These are phyloP conservation scores for Rubia yunnanensis DNA, from an alignment of 257 asterid genomes.

Conservation along the genomic window DNA sequence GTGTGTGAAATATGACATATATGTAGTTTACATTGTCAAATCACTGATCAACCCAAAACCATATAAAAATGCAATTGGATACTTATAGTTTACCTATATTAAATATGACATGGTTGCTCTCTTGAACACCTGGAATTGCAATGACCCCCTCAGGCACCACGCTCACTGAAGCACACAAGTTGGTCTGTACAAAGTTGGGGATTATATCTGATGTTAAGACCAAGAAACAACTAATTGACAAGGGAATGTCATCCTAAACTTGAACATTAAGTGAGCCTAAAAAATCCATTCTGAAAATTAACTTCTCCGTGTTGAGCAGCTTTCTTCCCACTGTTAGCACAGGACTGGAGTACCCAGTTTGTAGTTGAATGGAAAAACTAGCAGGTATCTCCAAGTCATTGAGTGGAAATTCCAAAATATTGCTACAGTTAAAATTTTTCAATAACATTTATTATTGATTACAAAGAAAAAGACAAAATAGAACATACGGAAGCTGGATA, in stretches of 20 bases:
- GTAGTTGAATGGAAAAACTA: slow-evolving; percentile 58
- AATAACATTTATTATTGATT: background rate
- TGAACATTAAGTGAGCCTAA: slow-evolving; percentile 21
- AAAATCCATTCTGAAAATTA: slow-evolving; percentile 52
- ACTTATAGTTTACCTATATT: slow-evolving; percentile 50
- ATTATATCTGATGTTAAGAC: background rate
- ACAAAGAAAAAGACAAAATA: slow-evolving; percentile 9
- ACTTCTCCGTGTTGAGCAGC: slow-evolving; percentile 76
- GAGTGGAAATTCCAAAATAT: slow-evolving; percentile 8
- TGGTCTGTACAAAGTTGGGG: slow-evolving; percentile 30
- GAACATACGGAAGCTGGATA: slow-evolving; percentile 89
- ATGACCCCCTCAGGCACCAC: slow-evolving; percentile 77
- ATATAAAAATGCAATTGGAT: slow-evolving; percentile 1
- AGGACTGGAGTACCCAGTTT: slow-evolving; percentile 36
- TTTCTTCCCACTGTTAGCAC: slow-evolving; percentile 48
- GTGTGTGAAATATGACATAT: background rate
- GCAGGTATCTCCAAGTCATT: slow-evolving; percentile 60
- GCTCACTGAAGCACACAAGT: slow-evolving; percentile 41
- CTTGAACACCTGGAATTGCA: slow-evolving; percentile 54
- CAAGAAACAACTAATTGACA: background rate
- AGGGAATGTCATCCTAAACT: slow-evolving; percentile 22
- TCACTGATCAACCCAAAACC: background rate
- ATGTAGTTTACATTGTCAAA: background rate
- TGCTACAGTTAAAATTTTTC: slow-evolving; percentile 7
- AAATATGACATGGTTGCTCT: slow-evolving; percentile 39